These are phyloP conservation scores for Cercospora zeina DNA, from an alignment of 2,329 filamentous ascomycete species.

Conservation along the genomic window DNA sequence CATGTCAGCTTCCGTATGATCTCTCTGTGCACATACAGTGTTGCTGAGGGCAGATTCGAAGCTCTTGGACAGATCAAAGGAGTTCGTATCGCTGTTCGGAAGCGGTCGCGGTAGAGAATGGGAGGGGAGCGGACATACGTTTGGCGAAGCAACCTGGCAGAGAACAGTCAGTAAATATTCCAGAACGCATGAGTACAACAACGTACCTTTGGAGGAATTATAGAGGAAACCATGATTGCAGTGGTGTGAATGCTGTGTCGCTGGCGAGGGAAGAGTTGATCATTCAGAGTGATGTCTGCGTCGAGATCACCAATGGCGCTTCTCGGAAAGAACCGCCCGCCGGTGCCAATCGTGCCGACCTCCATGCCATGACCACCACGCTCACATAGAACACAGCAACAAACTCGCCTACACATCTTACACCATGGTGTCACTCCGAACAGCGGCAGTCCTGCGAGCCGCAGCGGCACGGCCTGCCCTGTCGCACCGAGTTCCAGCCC, in stretches of 20 bases:
- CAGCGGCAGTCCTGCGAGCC: slow-evolving; percentile 45
- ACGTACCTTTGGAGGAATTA: slow-evolving; percentile 96
- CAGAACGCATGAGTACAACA: not conserved
- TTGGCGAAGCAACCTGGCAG: slow-evolving; percentile 74
- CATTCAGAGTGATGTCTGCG: slow-evolving; percentile 13
- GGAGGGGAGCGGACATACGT: slow-evolving; percentile 59
- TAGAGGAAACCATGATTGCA: slow-evolving; percentile 66
- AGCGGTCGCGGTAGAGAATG: slow-evolving; percentile 13
- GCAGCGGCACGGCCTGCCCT: slow-evolving; percentile 35
- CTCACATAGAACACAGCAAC: slow-evolving; percentile 14
- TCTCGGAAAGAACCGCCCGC: not conserved
- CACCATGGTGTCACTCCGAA: slow-evolving; percentile 33
- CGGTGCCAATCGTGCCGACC: slow-evolving; percentile 14
- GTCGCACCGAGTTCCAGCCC: slow-evolving; percentile 29
- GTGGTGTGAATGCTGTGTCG: slow-evolving; percentile 28
- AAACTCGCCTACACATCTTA: slow-evolving; percentile 9
- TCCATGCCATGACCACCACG: slow-evolving; percentile 21
- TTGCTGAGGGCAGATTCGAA: not conserved
- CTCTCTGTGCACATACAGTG: slow-evolving; percentile 3
- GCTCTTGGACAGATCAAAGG: not conserved
- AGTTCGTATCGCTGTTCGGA: slow-evolving; percentile 6
- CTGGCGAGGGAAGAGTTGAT: slow-evolving; percentile 19
- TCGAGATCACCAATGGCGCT: slow-evolving; percentile 20
- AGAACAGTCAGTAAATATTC: slow-evolving; percentile 39
- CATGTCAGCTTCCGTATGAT: slow-evolving; percentile 27